Evolutionary conservation across 768 basidiomycete genomes (phyloP), one percentile per base, ranked within the genome.

Genomic region (Mycena epipterygia): DNA sequence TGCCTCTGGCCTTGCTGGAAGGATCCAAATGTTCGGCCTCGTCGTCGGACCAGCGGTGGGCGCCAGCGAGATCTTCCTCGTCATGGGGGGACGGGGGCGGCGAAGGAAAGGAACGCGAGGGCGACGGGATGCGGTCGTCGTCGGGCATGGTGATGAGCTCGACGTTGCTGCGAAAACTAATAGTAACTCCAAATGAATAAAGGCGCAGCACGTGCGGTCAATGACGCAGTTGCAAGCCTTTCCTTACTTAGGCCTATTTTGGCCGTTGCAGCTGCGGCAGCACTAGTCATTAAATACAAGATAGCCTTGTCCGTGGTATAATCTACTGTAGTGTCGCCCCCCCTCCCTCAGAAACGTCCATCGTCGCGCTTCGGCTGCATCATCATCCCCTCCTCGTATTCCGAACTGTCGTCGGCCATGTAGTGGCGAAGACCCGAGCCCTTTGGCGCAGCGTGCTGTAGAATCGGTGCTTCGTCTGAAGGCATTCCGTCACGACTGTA

Each of bases 401-500:
- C 87, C 68, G 84, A 84, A 71, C 82, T 82, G 46, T 88, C 85
- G 71, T 87, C 87, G 25, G 84, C 84, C 70, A 89, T 79, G 67
- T 89, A 86, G 68, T 87, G 80, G 60, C 86, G 85, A 74, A 92
- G 80, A 14, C 90, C 89, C 21, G 89, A 87, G 7, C 85, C 83
- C 77, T 89, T 91, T 9, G 85, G 82, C 21, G 80, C 81, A 29
- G 83, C 80, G 55, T 85, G 81, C 42, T 84, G 86, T 32, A 90
- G 75, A 72, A 91, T 89, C 11, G 89, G 89, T 37, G 83, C 80
- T 49, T 92, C 92, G 68, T 91, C 91, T 29, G 87, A 84, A 60
- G 76, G 76, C 37, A 83, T 82, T 52, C 85, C 83, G 73, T 83
- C 83, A 42, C 84, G 83, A 75, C 85, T 84, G 76, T 87, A 88